A percentile compares a stretch with the other conserved stretches of the same genome.
phyloP scores from a whole-genome alignment of 2,329 filamentous ascomycete species.

The Apiospora rasikravindrae region DNA sequence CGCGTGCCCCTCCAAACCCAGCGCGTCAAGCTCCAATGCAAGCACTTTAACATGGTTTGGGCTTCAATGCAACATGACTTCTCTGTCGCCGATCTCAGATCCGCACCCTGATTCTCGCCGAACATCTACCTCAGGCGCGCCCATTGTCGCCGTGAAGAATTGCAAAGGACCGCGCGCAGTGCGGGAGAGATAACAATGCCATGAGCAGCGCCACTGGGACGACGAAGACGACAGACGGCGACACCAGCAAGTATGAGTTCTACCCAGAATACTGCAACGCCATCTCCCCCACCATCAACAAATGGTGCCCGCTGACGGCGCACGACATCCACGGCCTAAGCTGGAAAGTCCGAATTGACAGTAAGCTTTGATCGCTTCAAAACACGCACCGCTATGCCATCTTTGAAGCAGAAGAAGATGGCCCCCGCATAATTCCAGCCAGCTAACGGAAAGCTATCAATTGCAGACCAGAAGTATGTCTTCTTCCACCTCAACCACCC shows the following conservation, averaged over 20 bases:
- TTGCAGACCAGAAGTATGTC: slow-evolving; percentile 54
- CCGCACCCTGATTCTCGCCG: background rate
- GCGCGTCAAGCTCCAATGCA: slow-evolving; percentile 15
- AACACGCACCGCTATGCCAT: no score
- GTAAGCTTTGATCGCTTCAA: slow-evolving; percentile 38
- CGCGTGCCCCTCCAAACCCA: background rate
- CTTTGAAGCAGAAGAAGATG: background rate
- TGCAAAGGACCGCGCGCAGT: background rate
- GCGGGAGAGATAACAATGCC: slow-evolving; percentile 43
- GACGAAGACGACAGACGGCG: slow-evolving; percentile 46
- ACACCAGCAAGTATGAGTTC: slow-evolving; percentile 31
- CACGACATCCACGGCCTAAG: slow-evolving; percentile 55
- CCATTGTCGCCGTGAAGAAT: background rate
- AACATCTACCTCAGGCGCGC: background rate
- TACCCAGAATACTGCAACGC: slow-evolving; percentile 70
- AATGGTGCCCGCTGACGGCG: slow-evolving; percentile 62
- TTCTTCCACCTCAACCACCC: slow-evolving; percentile 77
- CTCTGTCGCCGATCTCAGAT: background rate
- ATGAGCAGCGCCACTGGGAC: slow-evolving; percentile 46
- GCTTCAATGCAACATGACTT: background rate
- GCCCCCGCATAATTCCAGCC: background rate
- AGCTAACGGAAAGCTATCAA: background rate
- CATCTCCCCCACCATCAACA: slow-evolving; percentile 64
- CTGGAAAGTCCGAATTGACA: slow-evolving; percentile 57
- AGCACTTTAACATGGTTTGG: background rate